Conservation (phyloP, 2,329 filamentous ascomycete genomes). For the Claviceps quebecensis region DNA sequence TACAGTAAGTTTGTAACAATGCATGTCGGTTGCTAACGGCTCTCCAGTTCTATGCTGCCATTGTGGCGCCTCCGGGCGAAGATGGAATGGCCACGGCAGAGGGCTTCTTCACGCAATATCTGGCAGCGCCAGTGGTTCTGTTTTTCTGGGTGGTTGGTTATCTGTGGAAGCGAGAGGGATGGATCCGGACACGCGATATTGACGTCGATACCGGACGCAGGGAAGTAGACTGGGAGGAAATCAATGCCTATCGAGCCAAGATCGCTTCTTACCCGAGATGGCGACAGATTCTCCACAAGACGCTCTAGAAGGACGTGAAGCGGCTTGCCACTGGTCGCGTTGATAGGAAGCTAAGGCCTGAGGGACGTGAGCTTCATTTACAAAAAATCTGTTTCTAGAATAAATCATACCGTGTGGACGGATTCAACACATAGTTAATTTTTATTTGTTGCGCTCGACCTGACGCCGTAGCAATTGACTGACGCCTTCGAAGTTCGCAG, state of each 20-base stretch:
- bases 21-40: neutral
- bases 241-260: slow-evolving; percentile 39
- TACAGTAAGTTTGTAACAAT: neutral
- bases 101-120: slow-evolving; percentile 40
- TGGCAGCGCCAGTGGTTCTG: slow-evolving; percentile 40
- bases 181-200: slow-evolving; percentile 44
- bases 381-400: no score
- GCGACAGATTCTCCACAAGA: slow-evolving; percentile 24
- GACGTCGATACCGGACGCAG: slow-evolving; percentile 55
- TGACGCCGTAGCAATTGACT: no score
- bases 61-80: slow-evolving; percentile 21
- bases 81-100: slow-evolving; percentile 26
- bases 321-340: no score
- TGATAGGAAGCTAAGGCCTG: neutral
- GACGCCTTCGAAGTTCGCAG: no score
- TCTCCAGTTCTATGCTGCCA: slow-evolving; percentile 32
- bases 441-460: no score
- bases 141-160: slow-evolving; percentile 44
- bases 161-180: slow-evolving; percentile 51
- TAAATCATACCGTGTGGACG: no score
- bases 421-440: no score
- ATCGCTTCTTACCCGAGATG: slow-evolving; percentile 39
- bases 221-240: slow-evolving; percentile 50
- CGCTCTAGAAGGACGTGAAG: slow-evolving; percentile 18
- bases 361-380: neutral